Base-by-base conservation (phyloP, 139 green algal species). In the Haematococcus sp. region DNA sequence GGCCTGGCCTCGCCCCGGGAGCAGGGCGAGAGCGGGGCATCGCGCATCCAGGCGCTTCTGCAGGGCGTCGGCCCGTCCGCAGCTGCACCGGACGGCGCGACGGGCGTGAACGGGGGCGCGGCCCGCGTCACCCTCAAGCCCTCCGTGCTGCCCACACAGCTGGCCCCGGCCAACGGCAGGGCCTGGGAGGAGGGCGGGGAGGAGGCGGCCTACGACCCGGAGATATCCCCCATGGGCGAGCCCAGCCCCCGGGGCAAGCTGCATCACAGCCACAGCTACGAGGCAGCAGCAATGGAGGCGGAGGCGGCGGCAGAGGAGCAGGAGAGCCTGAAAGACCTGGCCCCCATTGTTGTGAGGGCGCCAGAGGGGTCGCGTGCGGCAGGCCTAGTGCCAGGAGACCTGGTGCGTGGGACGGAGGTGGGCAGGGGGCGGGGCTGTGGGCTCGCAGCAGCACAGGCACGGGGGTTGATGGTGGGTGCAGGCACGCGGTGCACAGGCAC, bases 121-220 rank as follows among this genome's bases (percentile, higher is more conserved):
- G 22, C 54, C 9, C 54, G 54, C 54, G n/a, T 4, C 22, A 13
- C 54, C 9, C 54, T 61, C n/a, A 27, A 32, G 54, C 23, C 54
- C 23, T 11, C 54, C 23, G 54, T 61, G 54, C 40, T 49, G 40
- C 40, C 7, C 11, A n/a, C n/a, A n/a, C n/a, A n/a, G n/a, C n/a
- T n/a, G n/a, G n/a, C n/a, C n/a, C n/a, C n/a, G n/a, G n/a, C n/a
- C n/a, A n/a, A n/a, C n/a, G n/a, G n/a, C n/a, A n/a, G n/a, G n/a
- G n/a, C n/a, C n/a, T n/a, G n/a, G 28, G 58, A 65, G 9, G 58
- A 34, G 23, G 58, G 58, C 23, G 58, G 58, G n/a, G 67, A 61
- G 11, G 79, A 84, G 19, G 69, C 69, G 7, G 67, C 73, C 5
- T 80, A 80, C 46, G 73, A 84, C 56, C 73, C 78, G 13, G 74